Evolutionary conservation across 371 early-diverging fungal genomes (phyloP).

Genomic region (Caulochytrium protostelioides): DNA sequence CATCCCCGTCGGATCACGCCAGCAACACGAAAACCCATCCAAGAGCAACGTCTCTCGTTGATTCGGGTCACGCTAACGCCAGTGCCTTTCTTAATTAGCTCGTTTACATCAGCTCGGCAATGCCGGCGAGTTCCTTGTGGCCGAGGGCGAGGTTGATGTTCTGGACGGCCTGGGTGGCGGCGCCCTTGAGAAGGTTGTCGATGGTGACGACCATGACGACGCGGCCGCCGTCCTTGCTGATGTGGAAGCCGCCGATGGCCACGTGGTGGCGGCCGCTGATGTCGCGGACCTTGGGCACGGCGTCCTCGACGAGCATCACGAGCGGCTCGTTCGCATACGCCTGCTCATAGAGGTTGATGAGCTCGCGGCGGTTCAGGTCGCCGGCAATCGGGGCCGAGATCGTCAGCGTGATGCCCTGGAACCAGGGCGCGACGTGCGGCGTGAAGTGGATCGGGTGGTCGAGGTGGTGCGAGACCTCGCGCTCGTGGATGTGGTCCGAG

Average conservation of each 20-base stretch:
- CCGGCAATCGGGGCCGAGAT: slow-evolving; percentile 57
- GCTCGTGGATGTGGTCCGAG: slow-evolving; percentile 85
- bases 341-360: slow-evolving; percentile 43
- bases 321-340: slow-evolving; percentile 55
- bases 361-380: slow-evolving; percentile 36
- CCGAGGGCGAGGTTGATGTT: slow-evolving; percentile 57
- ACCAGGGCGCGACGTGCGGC: slow-evolving; percentile 79
- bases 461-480: slow-evolving; percentile 63
- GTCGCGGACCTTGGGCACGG: slow-evolving; percentile 66
- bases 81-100: too few species aligned
- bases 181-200: slow-evolving; percentile 88
- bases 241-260: slow-evolving; percentile 72
- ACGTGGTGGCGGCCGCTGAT: slow-evolving; percentile 68
- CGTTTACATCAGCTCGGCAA: too few species aligned
- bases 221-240: slow-evolving; percentile 39
- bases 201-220: slow-evolving; percentile 80
- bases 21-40: too few species aligned
- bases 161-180: slow-evolving; percentile 78
- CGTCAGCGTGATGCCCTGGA: slow-evolving; percentile 81
- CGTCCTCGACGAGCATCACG: slow-evolving; percentile 36
- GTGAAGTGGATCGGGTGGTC: slow-evolving; percentile 41
- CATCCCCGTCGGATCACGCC: too few species aligned
- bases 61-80: too few species aligned
- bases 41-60: too few species aligned
- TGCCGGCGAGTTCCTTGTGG: slow-evolving; percentile 61